phyloP scores from a whole-genome alignment of 305 asterid species.

The Fraxinus xanthoxyloides region DNA sequence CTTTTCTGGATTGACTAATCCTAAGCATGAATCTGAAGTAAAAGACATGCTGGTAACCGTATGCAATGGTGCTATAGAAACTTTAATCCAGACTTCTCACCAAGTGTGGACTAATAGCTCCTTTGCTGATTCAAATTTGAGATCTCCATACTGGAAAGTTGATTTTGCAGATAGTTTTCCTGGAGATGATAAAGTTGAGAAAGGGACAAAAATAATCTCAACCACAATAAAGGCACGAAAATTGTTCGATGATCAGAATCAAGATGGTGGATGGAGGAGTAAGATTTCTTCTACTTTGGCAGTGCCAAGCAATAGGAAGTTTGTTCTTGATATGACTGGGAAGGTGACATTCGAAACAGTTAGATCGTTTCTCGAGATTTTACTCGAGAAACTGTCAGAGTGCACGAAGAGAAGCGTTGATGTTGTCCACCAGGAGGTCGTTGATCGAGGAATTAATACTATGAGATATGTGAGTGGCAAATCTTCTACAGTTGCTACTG shows the following conservation, averaged over 20 bases:
- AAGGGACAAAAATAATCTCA: constrained; percentile 19
- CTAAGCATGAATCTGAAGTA: constrained; percentile 54
- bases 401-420: constrained; percentile 43
- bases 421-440: constrained; percentile 45
- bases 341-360: constrained; percentile 58
- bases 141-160: constrained; percentile 18
- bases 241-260: constrained; percentile 22
- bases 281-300: constrained; percentile 44
- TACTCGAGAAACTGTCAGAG: constrained; percentile 41
- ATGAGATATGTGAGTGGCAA: constrained; percentile 36
- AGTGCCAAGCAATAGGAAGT: constrained; percentile 43
- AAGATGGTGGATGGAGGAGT: constrained; percentile 40
- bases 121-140: constrained; percentile 2
- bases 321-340: constrained; percentile 67
- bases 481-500: constrained; percentile 49
- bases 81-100: constrained; percentile 56
- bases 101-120: constrained; percentile 30
- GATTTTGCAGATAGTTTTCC: constrained; percentile 19
- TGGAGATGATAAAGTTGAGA: constrained; percentile 18
- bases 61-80: constrained; percentile 61
- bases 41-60: constrained; percentile 45
- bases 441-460: constrained; percentile 54
- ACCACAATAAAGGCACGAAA: constrained; percentile 22
- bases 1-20: constrained; percentile 62
- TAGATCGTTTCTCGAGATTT: constrained; percentile 56